Evolutionary conservation across 331 rosid species (phyloP).

Genomic region (Pyracantha coccinea): DNA sequence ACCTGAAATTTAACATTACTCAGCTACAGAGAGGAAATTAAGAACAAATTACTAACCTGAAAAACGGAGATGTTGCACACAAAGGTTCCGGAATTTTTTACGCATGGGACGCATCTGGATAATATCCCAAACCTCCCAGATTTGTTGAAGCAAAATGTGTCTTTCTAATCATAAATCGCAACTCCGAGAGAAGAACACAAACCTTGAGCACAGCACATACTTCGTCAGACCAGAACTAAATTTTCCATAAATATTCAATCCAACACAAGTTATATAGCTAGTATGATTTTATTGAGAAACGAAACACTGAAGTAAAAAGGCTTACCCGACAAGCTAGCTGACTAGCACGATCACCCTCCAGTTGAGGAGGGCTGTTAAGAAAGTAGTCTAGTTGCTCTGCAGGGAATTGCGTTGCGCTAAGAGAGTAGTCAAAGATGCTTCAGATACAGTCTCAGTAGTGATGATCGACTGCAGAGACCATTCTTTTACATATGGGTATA

Average conservation of each 20-base stretch:
- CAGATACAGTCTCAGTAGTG: slow-evolving; percentile 46
- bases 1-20: background rate
- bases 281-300: slow-evolving; percentile 7
- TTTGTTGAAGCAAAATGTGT: slow-evolving; percentile 40
- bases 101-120: slow-evolving; percentile 41
- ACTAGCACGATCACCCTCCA: slow-evolving; percentile 44
- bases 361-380: slow-evolving; percentile 44
- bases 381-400: slow-evolving; percentile 58
- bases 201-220: slow-evolving; percentile 43
- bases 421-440: slow-evolving; percentile 49
- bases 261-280: background rate
- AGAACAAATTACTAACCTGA: slow-evolving; percentile 39
- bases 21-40: background rate
- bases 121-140: slow-evolving; percentile 62
- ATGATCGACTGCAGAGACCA: slow-evolving; percentile 60
- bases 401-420: slow-evolving; percentile 47
- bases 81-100: slow-evolving; percentile 69
- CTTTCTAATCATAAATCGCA: slow-evolving; percentile 50
- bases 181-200: slow-evolving; percentile 58
- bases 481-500: no score
- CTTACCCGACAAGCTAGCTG: slow-evolving; percentile 79
- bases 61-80: slow-evolving; percentile 59
- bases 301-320: slow-evolving; percentile 2
- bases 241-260: background rate
- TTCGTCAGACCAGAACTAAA: no score